A percentile compares a stretch with the other conserved stretches of the same genome.
phyloP scores from a whole-genome alignment of 495 filamentous ascomycete species.

The Podospora conica region DNA sequence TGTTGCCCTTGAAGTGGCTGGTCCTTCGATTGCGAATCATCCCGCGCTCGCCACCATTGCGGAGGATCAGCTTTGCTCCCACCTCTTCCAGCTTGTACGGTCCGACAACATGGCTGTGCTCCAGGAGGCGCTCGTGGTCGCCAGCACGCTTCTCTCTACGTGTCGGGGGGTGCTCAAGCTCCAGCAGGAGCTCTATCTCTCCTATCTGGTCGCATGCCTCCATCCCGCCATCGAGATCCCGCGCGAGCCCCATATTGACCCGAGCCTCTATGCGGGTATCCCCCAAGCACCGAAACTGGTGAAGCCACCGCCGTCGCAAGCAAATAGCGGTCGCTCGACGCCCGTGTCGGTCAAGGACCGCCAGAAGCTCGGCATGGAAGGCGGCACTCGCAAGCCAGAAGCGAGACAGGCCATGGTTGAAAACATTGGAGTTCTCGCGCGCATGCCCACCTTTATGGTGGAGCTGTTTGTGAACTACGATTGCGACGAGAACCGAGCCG shows the following conservation, averaged over 20 bases:
- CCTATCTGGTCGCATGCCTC: conserved; percentile 88
- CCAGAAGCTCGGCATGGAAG: conserved; percentile 89
- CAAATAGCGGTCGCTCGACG: conserved; percentile 76
- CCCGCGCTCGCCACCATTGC: conserved; percentile 82
- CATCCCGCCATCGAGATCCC: conserved; percentile 92
- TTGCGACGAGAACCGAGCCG: conserved; percentile 85
- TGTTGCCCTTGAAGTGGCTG: conserved; percentile 93
- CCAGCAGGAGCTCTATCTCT: conserved; percentile 94
- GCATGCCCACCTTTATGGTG: conserved; percentile 89
- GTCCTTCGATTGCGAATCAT: conserved; percentile 91
- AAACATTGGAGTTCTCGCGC: conserved; percentile 80
- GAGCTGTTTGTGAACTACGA: conserved; percentile 98
- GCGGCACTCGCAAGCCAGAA: conserved; percentile 84
- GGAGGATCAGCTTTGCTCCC: conserved; percentile 87
- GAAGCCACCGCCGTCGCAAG: conserved; percentile 72
- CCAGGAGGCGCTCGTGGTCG: conserved; percentile 84
- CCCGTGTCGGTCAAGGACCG: conserved; percentile 91
- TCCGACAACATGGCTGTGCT: conserved; percentile 93
- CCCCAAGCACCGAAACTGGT: conserved; percentile 82
- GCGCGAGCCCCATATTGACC: conserved; percentile 81
- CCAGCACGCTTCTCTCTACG: conserved; percentile 83
- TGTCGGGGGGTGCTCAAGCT: conserved; percentile 90
- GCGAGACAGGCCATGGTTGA: conserved; percentile 98
- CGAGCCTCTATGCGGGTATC: conserved; percentile 86
- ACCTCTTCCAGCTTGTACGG: conserved; percentile 93